Base-by-base conservation (phyloP, 768 basidiomycete species). In the Leccinellum albellum region DNA sequence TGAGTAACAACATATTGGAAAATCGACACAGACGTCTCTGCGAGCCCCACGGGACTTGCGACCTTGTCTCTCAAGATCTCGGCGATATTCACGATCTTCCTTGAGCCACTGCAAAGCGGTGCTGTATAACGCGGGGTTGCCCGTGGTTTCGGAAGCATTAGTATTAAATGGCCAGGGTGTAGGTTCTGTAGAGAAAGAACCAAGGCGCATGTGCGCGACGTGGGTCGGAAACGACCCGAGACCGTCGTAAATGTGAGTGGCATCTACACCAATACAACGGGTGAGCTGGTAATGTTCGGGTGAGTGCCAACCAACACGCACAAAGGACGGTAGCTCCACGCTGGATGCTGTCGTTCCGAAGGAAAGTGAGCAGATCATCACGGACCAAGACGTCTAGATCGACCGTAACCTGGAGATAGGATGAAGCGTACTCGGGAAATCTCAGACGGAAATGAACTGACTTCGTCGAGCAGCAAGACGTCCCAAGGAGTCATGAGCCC, bases 191-290 rank as follows among this genome's bases (percentile, higher is more conserved):
- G 85, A 76, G 54, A 94, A 84, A 13, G 78, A 74, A 4, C 97
- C 97, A 48, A 94, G 79, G 24, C 89, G 85, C 86, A 99, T 89
- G 68, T 98, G 97, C 5, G 86, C 85, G 58, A 98, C 78, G 66
- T 96, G 92, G 1, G 95, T 98, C 4, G 97, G 96, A 76, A 96
- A 98, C n/a, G 80, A 73, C 65, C 83, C 82, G 29, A 98, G 74
- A 12, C 95, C 96, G 70, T 98, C 96, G 62, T 94, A 97, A 65
- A 99, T 97, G 71, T 99, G 97, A 1, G 95, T 98, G 12, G 95
- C 94, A 74, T 97, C 92, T 94, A 64, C 20, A 35, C 23, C 21
- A 3, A 21, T n/a, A 32, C 61, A 47, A 65, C 58, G 26, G 20
- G 28, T 64, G 48, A 65, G 60, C 54, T 10, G 55, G 24, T 20